A percentile compares a stretch with the other conserved stretches of the same genome.
These are phyloP conservation scores for Diaporthe nobilis DNA, from an alignment of 2,329 filamentous ascomycete species.

Conservation along the genomic window DNA sequence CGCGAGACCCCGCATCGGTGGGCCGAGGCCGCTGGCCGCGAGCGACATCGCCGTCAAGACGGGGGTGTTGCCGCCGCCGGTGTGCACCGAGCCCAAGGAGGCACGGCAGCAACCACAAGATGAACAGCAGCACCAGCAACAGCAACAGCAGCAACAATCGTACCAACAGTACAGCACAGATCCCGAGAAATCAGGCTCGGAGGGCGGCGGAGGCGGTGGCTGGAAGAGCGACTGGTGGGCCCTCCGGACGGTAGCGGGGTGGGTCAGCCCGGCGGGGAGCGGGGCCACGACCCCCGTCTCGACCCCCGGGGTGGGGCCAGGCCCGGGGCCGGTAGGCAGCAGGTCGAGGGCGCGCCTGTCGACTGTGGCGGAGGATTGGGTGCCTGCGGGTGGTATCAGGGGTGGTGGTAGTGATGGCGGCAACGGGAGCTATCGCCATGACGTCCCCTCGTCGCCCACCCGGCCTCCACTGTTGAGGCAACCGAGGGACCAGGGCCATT, in stretches of 20 bases:
- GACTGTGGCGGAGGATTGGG: constrained; percentile 24
- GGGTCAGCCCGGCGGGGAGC: constrained; percentile 20
- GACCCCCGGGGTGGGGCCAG: neutral
- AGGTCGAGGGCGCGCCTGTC: constrained; percentile 10
- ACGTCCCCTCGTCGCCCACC: neutral
- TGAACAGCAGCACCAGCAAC: neutral
- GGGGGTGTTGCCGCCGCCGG: constrained; percentile 36
- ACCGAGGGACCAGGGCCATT: neutral
- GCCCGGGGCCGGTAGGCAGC: neutral
- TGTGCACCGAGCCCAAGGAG: constrained; percentile 38
- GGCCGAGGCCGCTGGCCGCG: constrained; percentile 35
- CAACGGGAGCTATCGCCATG: neutral
- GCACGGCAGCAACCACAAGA: neutral
- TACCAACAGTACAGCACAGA: constrained; percentile 5
- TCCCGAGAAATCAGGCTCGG: constrained; percentile 10
- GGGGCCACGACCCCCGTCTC: constrained; percentile 33
- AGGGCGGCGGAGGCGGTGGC: neutral
- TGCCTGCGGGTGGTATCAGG: neutral
- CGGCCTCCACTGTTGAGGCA: constrained; percentile 13
- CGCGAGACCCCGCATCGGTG: constrained; percentile 30
- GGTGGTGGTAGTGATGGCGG: neutral
- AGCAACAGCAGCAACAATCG: neutral
- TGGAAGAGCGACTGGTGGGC: constrained; percentile 34
- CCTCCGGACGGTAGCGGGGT: constrained; percentile 21
- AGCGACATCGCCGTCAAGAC: constrained; percentile 44